These are phyloP conservation scores for Fimicolochytrium jonesii DNA, from an alignment of 192 early-diverging fungal genomes.

Conservation along the genomic window DNA sequence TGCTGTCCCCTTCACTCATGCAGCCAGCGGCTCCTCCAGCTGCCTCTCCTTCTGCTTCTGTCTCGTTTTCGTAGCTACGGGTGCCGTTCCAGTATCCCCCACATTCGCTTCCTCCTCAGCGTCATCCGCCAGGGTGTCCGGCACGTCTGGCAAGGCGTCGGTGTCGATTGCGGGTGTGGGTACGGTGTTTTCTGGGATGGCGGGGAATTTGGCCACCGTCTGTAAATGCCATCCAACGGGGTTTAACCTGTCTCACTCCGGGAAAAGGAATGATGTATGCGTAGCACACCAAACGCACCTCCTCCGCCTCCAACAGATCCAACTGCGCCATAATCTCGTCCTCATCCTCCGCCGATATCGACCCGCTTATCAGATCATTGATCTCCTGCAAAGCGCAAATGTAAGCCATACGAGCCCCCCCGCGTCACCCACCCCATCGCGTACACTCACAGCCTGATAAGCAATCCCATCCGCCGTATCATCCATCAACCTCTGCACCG, in stretches of 20 bases:
- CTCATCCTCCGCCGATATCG: conserved; percentile 78
- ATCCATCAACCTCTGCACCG: conserved; percentile 90
- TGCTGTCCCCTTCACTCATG: too few relatives aligned
- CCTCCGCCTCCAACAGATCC: conserved; percentile 57
- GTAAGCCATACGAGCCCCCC: not conserved
- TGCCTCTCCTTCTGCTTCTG: too few relatives aligned
- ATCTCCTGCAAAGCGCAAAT: conserved; percentile 57
- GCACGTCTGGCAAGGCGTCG: too few relatives aligned
- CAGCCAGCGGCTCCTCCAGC: too few relatives aligned
- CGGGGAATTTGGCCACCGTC: conserved; percentile 5
- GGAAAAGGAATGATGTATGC: not conserved
- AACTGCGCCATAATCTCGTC: conserved; percentile 81
- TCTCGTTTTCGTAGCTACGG: too few relatives aligned
- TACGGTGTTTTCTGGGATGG: conserved; percentile 11
- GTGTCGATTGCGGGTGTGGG: too few relatives aligned
- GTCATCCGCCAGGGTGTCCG: too few relatives aligned
- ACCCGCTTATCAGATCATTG: conserved; percentile 68
- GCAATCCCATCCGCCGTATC: conserved; percentile 94
- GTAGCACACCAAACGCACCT: conserved; percentile 29
- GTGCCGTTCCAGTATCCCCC: too few relatives aligned
- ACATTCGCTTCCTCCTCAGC: too few relatives aligned
- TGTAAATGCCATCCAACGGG: not conserved
- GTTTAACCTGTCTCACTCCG: not conserved
- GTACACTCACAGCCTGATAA: conserved; percentile 75
- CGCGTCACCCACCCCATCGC: too few relatives aligned